phyloP scores from a whole-genome alignment of 345 rosid genomes.

The Toxicodendron radicans region DNA sequence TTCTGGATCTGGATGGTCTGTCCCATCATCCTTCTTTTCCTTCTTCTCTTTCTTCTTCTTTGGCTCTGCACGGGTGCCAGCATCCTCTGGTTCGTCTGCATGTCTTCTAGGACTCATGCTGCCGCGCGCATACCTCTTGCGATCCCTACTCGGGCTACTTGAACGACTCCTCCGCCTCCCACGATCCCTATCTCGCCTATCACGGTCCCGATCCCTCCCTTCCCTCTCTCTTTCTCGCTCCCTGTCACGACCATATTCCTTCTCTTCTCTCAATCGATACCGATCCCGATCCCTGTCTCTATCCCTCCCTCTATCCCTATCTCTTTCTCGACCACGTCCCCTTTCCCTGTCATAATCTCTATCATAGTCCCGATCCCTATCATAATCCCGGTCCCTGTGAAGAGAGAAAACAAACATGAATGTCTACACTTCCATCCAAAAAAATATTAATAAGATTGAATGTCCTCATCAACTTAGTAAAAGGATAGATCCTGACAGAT shows the following conservation, averaged over 20 bases:
- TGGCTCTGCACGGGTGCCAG: conserved; percentile 48
- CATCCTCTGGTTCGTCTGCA: conserved; percentile 41
- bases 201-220: conserved; percentile 57
- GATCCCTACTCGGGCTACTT: conserved; percentile 75
- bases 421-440: neutral
- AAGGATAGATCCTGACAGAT: neutral
- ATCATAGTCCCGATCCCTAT: conserved; percentile 57
- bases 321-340: conserved; percentile 40
- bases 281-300: conserved; percentile 61
- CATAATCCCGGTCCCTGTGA: conserved; percentile 37
- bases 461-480: neutral
- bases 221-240: conserved; percentile 79
- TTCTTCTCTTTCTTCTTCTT: conserved; percentile 83
- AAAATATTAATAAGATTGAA: neutral
- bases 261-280: conserved; percentile 63
- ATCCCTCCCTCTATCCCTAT: conserved; percentile 34
- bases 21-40: conserved; percentile 77
- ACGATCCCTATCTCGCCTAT: conserved; percentile 72
- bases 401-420: conserved; percentile 11
- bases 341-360: conserved; percentile 61
- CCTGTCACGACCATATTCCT: conserved; percentile 69
- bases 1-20: conserved; percentile 84
- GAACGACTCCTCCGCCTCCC: conserved; percentile 65
- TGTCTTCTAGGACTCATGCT: conserved; percentile 53
- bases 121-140: conserved; percentile 61